phyloP scores from a whole-genome alignment of 2,329 filamentous ascomycete genomes.

The Parasarocladium wereldwijsianum region DNA sequence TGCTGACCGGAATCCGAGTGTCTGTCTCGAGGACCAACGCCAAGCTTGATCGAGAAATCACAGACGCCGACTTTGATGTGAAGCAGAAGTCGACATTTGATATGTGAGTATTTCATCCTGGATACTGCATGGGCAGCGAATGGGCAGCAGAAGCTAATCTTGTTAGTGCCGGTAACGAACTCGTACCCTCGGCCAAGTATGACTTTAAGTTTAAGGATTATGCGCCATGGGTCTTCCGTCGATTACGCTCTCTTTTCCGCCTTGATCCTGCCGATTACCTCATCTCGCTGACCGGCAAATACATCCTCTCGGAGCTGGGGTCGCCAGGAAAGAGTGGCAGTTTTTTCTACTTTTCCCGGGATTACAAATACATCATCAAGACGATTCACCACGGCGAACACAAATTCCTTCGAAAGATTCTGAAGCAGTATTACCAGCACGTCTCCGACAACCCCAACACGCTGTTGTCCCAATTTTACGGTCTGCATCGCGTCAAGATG shows the following conservation, averaged over 20 bases:
- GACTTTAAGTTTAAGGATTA: constrained; percentile 99
- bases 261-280: constrained; percentile 95
- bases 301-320: constrained; percentile 91
- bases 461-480: constrained; percentile 93
- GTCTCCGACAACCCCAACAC: constrained; percentile 92
- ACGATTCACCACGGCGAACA: constrained; percentile 95
- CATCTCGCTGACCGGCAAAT: constrained; percentile 96
- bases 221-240: constrained; percentile 97
- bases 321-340: constrained; percentile 97
- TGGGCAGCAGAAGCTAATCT: constrained; percentile 8
- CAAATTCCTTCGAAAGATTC: constrained; percentile 69
- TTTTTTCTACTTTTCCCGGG: constrained; percentile 98
- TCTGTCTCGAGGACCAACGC: constrained; percentile 93
- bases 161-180: constrained; percentile 79
- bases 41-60: constrained; percentile 83
- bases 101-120: constrained; percentile 47
- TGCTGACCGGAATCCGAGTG: constrained; percentile 97
- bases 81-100: constrained; percentile 99
- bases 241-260: constrained; percentile 72
- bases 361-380: constrained; percentile 99
- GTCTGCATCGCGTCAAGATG: constrained; percentile 93
- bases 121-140: neutral
- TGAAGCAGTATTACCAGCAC: constrained; percentile 88
- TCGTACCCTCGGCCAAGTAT: constrained; percentile 96
- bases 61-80: constrained; percentile 80